Base-by-base conservation (phyloP, 129 eudicot species). In the Kitagawia praeruptora region DNA sequence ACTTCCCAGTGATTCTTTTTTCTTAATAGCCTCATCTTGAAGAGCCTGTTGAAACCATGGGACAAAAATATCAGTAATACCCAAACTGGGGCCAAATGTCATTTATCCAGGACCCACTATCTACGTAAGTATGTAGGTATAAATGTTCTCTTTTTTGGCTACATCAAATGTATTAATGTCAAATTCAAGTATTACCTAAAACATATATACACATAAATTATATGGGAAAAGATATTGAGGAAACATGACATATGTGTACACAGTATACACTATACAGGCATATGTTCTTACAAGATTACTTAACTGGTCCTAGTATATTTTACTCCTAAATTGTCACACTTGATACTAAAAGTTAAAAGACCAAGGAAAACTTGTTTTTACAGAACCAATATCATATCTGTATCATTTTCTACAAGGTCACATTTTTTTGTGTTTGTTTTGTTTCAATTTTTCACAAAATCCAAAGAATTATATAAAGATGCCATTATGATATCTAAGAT, bases 11-110 rank as follows among this genome's bases (percentile, higher is more conserved):
- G 78, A 48, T 58, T 89, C 94, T 85, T 84, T 89, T 85, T 89
- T 91, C 77, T 84, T 83, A 4, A 71, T 42, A 21, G 91, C 89
- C 45, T 85, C 89, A 37, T 85, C 93, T 71, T 80, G 85, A 31
- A 83, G 83, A 19, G 82, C 88, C 94, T 89, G 61, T 81, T 51
- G 41, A 14, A 67, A 73, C 44, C 46, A 34, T 14, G 10, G 12
- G 72, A 66, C 13, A 63, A 64, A 8, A 31, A 67, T 8, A n/a
- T 64, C 14, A 67, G 18, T 11, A 0, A 5, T 14, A 48, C 54
- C 5, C 54, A 51, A 51, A 16, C 23, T 18, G 8, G n/a, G 58
- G 21, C 58, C 56, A 18, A 51, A n/a, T 51, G 58, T 51, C 58
- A 51, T 15, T 51, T 51, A 51, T 51, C n/a, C n/a, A 18, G n/a